Evolutionary conservation across 176 grass and related monocot genomes (phyloP).

Genomic region (Hyparrhenia diplandra): DNA sequence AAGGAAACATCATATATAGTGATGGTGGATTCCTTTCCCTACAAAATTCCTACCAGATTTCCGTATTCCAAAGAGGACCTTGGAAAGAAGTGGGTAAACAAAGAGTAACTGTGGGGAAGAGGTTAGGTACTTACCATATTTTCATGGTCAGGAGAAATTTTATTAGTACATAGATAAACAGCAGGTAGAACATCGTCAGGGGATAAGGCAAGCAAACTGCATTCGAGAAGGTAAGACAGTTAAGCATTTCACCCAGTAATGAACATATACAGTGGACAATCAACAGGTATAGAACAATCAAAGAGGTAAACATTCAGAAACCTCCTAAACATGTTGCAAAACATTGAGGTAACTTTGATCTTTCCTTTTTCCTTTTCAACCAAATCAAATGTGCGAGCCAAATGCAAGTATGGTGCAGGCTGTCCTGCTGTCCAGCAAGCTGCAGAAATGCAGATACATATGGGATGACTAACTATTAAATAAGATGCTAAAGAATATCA

Average conservation of each 20-base stretch:
- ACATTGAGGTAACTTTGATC: conserved; percentile 72
- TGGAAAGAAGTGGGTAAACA: conserved; percentile 7
- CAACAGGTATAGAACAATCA: conserved; percentile 19
- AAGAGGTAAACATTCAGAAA: conserved; percentile 41
- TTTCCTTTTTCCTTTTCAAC: conserved; percentile 94
- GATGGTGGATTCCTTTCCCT: background rate
- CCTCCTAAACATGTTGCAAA: conserved; percentile 98
- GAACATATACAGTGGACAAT: conserved; percentile 22
- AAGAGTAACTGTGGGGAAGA: background rate
- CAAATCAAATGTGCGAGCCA: conserved; percentile 87
- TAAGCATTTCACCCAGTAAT: conserved; percentile 15
- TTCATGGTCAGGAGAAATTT: conserved; percentile 89
- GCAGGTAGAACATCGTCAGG: conserved; percentile 88
- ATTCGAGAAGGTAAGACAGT: conserved; percentile 33
- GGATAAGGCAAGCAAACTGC: conserved; percentile 91
- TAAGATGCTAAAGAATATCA: conserved; percentile 34
- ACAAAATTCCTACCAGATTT: background rate
- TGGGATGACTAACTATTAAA: conserved; percentile 35
- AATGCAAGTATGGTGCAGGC: conserved; percentile 89
- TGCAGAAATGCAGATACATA: conserved; percentile 53
- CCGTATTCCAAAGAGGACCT: background rate
- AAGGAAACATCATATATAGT: conserved; percentile 15
- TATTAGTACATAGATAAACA: conserved; percentile 94
- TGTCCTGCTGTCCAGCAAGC: conserved; percentile 95
- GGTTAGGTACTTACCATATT: conserved; percentile 59